Evolutionary conservation across 2,329 filamentous ascomycete species (phyloP), one percentile per base, ranked within the genome.

Genomic region (Aspergillus brasiliensis): DNA sequence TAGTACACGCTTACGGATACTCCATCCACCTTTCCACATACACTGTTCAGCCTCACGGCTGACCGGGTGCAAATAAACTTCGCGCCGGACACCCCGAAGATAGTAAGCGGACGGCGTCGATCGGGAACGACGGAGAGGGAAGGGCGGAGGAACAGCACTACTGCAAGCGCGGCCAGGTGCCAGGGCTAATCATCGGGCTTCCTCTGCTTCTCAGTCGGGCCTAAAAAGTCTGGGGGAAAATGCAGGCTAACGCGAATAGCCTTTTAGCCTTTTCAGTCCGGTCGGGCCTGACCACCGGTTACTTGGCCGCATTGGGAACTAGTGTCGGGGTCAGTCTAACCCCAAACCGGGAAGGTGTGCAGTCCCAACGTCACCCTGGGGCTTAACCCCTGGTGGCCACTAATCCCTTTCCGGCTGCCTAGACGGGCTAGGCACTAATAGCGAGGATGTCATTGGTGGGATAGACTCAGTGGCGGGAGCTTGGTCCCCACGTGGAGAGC

Each of bases 401-500:
- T 55, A 55, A 19, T 17, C 52, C 42, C 6, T 19, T 15, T 31
- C 19, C 40, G 28, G 52, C 10, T 17, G 38, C 27, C 13, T 46
- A 17, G 8, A 55, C 52, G 52, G 52, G 27, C 38, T 28, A 25
- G n/a, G 23, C 25, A 21, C 23, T 7, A 17, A 4, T 19, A 17
- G 2, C 1, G 1, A 4, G 5, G 1, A 4, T 3, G 0, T 17
- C 2, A 55, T 46, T 55, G 52, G 52, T 15, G 10, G 2, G 3
- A 34, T 13, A 10, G 25, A 3, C 10, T 8, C 13, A 38, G 42
- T 55, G 38, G 52, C 52, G 52, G 38, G 27, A 31, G 52, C 52
- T 55, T 55, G 52, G n/a, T 27, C 52, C 19, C 37, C 52, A 55
- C 52, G 52, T 44, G 52, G 52, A 21, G 27, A 25, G 31, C 23